Base-by-base conservation (phyloP, 805 yeast species). In the Zygoascus bituminiphila region DNA sequence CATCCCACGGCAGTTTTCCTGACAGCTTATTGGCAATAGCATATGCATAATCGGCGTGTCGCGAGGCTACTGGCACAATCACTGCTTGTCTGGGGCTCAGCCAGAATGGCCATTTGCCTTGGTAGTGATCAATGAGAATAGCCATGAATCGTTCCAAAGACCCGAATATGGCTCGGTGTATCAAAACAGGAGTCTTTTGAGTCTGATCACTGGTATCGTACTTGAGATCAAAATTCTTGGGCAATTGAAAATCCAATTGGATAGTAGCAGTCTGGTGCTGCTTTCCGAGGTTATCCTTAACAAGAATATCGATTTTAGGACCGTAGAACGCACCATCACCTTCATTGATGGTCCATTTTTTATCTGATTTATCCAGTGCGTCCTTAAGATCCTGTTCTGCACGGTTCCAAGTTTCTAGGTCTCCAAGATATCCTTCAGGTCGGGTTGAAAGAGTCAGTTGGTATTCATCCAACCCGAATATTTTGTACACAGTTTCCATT, bases 71-170 rank as follows among this genome's bases (percentile, higher is more conserved):
- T 1, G 98, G 97, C 5, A 93, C 73, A 2, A 93, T 73, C 36
- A 84, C 73, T 0, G 91, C 93, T 63, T 93, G 98, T 53, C 94
- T 74, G 5, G 98, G 97, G 54, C 83, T 87, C 40, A 93, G 62
- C 98, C 98, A 93, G 62, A 93, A 88, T 8, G 98, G 98, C 98
- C 98, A 93, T 56, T 82, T 82, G 0, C 98, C 98, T 49, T 78
- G 77, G 63, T 81, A 87, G 55, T 89, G 94, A 62, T 93, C 98
- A 46, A 93, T 79, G 51, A 93, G 70, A 51, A 93, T 76, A 1
- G 98, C 96, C 67, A 93, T 68, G 61, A 93, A 93, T 59, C 98
- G 73, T 64, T 93, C 98, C 7, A 93, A 73, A 0, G 97, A 88
- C 0, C 98, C 98, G 62, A 88, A 87, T 1, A 91, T 88, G 0